Percentiles rank a stretch among this genome's conserved stretches.
Conservation (phyloP, 345 rosid genomes). For the Excoecaria agallocha region DNA sequence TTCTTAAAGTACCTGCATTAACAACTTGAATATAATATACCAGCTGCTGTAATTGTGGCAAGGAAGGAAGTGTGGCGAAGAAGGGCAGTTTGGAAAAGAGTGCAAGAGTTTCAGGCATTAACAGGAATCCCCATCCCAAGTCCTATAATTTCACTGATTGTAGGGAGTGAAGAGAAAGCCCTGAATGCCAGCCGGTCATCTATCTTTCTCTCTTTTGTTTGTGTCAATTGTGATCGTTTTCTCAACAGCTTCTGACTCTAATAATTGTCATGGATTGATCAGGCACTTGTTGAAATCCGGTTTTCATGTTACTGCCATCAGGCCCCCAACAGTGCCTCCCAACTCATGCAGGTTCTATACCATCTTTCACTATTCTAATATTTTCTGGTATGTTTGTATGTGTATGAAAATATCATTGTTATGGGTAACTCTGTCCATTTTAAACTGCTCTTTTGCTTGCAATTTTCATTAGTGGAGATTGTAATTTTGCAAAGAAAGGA, state of each 20-base stretch:
- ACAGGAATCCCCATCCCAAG: slow-evolving; percentile 75
- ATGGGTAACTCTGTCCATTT: too few species aligned
- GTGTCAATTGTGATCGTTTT: background rate
- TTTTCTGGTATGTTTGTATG: too few species aligned
- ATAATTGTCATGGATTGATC: slow-evolving; percentile 12
- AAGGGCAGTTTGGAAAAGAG: slow-evolving; percentile 77
- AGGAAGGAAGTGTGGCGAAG: slow-evolving; percentile 84
- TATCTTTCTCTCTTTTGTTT: slow-evolving; percentile 17
- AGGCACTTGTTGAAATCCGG: slow-evolving; percentile 77
- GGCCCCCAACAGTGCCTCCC: slow-evolving; percentile 97
- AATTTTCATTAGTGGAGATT: too few species aligned
- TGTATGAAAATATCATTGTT: too few species aligned
- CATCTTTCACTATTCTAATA: background rate
- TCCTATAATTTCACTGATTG: slow-evolving; percentile 79
- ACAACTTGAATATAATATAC: slow-evolving; percentile 23
- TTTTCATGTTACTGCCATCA: slow-evolving; percentile 87
- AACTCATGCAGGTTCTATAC: slow-evolving; percentile 85
- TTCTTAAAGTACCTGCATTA: slow-evolving; percentile 7
- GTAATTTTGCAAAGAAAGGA: too few species aligned
- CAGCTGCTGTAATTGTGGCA: slow-evolving; percentile 87
- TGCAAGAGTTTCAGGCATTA: slow-evolving; percentile 57
- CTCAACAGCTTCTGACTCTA: slow-evolving; percentile 17
- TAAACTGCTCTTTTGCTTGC: too few species aligned
- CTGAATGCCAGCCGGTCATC: slow-evolving; percentile 70
- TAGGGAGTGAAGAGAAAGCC: slow-evolving; percentile 86